phyloP scores from a whole-genome alignment of 1,284 basidiomycete genomes.

The Ganoderma multipileum region DNA sequence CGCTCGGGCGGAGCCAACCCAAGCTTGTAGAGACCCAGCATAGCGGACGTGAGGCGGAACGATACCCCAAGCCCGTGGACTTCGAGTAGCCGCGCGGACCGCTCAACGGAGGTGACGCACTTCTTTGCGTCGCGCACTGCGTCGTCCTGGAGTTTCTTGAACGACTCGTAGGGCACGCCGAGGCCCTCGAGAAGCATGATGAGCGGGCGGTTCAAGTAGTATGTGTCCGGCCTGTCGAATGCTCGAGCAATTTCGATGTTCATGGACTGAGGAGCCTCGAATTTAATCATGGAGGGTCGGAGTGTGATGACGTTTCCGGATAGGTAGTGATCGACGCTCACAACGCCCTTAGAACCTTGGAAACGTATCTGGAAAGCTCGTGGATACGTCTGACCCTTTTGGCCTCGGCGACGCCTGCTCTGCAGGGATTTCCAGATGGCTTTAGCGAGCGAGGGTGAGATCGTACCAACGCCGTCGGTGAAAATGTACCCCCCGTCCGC shows the following conservation, averaged over 20 bases:
- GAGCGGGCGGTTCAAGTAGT: constrained; percentile 71
- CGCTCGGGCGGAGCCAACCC: constrained; percentile 37
- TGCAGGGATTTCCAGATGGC: constrained; percentile 56
- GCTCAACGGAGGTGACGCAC: constrained; percentile 50
- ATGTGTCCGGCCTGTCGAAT: constrained; percentile 64
- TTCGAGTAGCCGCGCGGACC: constrained; percentile 55
- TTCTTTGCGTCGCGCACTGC: constrained; percentile 56
- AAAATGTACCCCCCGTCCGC: constrained; percentile 48
- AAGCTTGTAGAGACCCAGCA: constrained; percentile 47
- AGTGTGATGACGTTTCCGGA: constrained; percentile 64
- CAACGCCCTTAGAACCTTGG: constrained; percentile 72
- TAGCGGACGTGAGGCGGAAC: constrained; percentile 47
- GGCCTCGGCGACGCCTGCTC: constrained; percentile 45
- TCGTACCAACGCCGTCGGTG: constrained; percentile 76
- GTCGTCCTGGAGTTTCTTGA: constrained; percentile 59
- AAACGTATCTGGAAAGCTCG: constrained; percentile 67
- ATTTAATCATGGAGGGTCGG: constrained; percentile 80
- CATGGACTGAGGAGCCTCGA: constrained; percentile 56
- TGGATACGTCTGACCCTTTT: constrained; percentile 47
- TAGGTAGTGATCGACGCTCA: constrained; percentile 66
- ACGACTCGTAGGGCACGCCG: constrained; percentile 59
- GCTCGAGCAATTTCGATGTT: constrained; percentile 75
- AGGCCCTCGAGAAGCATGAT: constrained; percentile 71
- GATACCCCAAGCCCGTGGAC: constrained; percentile 49
- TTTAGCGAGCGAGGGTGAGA: constrained; percentile 62